These are phyloP conservation scores for Arthrobotrys musiformis DNA, from an alignment of 2,329 filamentous ascomycete species.

Conservation along the genomic window DNA sequence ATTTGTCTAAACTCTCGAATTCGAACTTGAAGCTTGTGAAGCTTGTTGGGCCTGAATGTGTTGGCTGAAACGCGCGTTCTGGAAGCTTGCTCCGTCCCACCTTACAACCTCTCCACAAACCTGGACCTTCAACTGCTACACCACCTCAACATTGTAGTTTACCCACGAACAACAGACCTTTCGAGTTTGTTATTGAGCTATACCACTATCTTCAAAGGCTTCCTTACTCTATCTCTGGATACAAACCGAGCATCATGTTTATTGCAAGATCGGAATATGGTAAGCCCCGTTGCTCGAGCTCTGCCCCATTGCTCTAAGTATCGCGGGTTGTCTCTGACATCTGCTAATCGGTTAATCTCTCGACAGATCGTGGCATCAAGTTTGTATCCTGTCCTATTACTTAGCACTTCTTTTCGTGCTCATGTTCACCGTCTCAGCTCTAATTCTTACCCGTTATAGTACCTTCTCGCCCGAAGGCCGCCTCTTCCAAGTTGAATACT, in stretches of 20 bases:
- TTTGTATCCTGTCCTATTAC: conserved; percentile 66
- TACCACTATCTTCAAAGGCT: background rate
- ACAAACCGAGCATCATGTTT: conserved; percentile 75
- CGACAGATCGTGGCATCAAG: conserved; percentile 95
- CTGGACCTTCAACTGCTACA: background rate
- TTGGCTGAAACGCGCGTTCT: conserved; percentile 15
- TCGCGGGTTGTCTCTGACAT: conserved; percentile 47
- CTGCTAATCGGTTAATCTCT: conserved; percentile 62
- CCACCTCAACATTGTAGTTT: background rate
- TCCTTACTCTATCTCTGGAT: background rate
- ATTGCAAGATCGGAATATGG: conserved; percentile 99
- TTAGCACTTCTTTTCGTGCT: conserved; percentile 26
- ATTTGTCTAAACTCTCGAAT: no score
- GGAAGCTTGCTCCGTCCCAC: background rate
- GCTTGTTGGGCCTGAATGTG: background rate
- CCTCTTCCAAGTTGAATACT: conserved; percentile 99
- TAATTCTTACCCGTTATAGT: conserved; percentile 65
- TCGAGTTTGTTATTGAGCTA: background rate
- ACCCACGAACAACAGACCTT: background rate
- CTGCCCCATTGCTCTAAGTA: background rate
- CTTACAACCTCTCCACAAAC: conserved; percentile 10
- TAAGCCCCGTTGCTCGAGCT: conserved; percentile 64
- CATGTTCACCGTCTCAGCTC: conserved; percentile 46
- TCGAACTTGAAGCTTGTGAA: background rate
- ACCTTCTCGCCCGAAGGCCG: conserved; percentile 99